Conservation (phyloP, 164 flowering plant genomes). For the Sextonia rubra region DNA sequence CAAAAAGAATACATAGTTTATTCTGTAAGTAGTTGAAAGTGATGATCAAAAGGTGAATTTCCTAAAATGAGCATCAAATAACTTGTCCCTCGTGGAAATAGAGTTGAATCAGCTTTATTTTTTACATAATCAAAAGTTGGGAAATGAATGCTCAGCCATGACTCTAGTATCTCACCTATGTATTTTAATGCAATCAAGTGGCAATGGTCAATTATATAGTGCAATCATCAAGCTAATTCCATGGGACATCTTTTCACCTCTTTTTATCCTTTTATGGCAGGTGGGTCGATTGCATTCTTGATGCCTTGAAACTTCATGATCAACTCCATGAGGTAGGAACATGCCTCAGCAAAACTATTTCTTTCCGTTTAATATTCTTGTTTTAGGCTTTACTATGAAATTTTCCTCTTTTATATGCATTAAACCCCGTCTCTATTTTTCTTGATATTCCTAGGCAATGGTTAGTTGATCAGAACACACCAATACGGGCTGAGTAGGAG, state of each 20-base stretch:
- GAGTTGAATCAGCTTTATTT: too few species aligned
- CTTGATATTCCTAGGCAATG: conserved; percentile 19
- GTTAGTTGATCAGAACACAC: conserved; percentile 18
- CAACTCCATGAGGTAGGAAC: conserved; percentile 26
- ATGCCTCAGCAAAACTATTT: not conserved
- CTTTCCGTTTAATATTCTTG: not conserved
- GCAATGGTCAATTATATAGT: not conserved
- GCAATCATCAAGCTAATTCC: not conserved
- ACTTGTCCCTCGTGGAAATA: too few species aligned
- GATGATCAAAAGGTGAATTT: too few species aligned
- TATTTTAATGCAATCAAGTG: not conserved
- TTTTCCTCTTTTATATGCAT: not conserved
- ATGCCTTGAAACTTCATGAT: conserved; percentile 61
- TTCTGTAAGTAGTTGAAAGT: too few species aligned
- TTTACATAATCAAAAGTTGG: too few species aligned
- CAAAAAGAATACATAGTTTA: too few species aligned
- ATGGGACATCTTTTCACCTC: not conserved
- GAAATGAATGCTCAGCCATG: too few species aligned
- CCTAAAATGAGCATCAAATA: too few species aligned
- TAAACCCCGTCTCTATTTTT: not conserved
- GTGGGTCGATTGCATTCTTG: conserved; percentile 78
- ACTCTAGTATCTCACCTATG: not conserved
- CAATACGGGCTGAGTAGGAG: too few species aligned
- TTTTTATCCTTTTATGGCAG: conserved; percentile 27
- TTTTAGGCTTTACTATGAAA: not conserved